Evolutionary conservation across 495 filamentous ascomycete species (phyloP).

Genomic region (Aspergillus bertholletiae): DNA sequence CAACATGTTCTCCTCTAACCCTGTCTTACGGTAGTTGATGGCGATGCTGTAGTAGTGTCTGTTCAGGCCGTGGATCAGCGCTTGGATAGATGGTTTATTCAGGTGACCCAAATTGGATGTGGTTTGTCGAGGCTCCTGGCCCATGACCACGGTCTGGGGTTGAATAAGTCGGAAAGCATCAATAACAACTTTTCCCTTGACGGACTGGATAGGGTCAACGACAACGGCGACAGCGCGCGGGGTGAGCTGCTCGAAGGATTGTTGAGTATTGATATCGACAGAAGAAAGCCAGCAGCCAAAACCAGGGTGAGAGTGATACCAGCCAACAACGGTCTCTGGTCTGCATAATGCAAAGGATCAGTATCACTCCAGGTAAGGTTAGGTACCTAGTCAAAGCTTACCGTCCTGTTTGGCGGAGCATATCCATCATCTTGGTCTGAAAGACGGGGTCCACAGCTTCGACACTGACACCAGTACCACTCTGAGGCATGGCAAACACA

Average conservation of each 20-base stretch:
- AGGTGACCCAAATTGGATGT: constrained; percentile 97
- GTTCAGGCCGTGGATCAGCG: constrained; percentile 97
- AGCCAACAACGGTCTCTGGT: constrained; percentile 94
- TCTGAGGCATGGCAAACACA: constrained; percentile 99
- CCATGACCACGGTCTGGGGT: constrained; percentile 96
- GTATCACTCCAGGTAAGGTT: neutral
- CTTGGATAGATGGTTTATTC: constrained; percentile 98
- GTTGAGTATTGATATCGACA: constrained; percentile 99
- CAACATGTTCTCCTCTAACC: constrained; percentile 97
- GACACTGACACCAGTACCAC: constrained; percentile 95
- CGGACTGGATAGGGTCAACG: constrained; percentile 97
- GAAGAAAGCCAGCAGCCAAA: constrained; percentile 99
- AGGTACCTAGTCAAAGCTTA: constrained; percentile 38
- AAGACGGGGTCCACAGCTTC: constrained; percentile 98
- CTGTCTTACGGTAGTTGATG: constrained; percentile 97
- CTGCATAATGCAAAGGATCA: constrained; percentile 38
- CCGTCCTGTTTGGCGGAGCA: constrained; percentile 95
- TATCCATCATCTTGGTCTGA: constrained; percentile 99
- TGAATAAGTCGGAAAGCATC: constrained; percentile 99
- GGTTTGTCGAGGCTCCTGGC: constrained; percentile 96
- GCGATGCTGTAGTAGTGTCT: constrained; percentile 98
- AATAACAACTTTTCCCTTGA: constrained; percentile 99
- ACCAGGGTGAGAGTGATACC: constrained; percentile 99
- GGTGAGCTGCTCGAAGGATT: constrained; percentile 97
- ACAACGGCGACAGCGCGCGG: constrained; percentile 96